Conservation (phyloP, 176 grass and related monocot genomes). For the Oropetium thomaeum region DNA sequence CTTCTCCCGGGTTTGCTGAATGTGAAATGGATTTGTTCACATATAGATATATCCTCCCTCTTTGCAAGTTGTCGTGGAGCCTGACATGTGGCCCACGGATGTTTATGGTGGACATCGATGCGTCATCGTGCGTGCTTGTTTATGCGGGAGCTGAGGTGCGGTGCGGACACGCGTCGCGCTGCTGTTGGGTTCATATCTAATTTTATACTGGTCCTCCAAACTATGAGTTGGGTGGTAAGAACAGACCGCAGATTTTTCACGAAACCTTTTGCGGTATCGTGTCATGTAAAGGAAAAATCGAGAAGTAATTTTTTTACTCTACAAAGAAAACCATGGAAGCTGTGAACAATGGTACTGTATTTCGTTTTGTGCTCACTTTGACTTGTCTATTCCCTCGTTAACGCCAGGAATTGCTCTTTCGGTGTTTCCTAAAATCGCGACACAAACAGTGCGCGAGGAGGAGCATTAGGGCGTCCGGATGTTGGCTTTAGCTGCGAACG, state of each 20-base stretch:
- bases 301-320: background rate
- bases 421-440: background rate
- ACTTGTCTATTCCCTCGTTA: background rate
- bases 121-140: constrained; percentile 9
- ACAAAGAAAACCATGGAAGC: background rate
- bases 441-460: background rate
- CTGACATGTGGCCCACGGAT: constrained; percentile 7
- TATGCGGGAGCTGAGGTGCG: background rate
- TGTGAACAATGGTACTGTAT: background rate
- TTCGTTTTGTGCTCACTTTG: background rate
- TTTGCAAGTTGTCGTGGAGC: constrained; percentile 6
- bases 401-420: background rate
- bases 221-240: background rate
- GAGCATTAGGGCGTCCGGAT: background rate
- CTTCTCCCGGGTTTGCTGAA: constrained; percentile 7
- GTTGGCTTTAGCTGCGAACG: background rate
- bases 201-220: background rate
- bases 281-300: background rate
- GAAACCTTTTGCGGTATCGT: background rate
- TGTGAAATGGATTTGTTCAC: constrained; percentile 22
- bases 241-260: background rate
- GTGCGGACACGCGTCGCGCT: constrained; percentile 24
- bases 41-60: constrained; percentile 7
- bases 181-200: background rate
- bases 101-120: background rate